Percentiles rank a stretch among this genome's conserved stretches.
These are phyloP conservation scores for Vinca minor DNA, from an alignment of 257 asterid genomes.

Conservation along the genomic window DNA sequence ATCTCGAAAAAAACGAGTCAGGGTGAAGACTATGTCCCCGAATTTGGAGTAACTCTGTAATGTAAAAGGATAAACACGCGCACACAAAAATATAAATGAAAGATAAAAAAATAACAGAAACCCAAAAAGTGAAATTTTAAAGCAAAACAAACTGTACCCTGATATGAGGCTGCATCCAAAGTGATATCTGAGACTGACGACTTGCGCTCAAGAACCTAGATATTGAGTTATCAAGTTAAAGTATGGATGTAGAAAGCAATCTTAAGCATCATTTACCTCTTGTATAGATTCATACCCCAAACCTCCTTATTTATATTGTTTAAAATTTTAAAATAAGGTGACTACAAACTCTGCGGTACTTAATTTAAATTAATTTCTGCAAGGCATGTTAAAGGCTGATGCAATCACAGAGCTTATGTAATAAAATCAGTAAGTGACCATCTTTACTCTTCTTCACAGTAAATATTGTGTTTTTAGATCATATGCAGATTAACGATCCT, in stretches of 20 bases:
- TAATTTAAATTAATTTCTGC: too few relatives aligned
- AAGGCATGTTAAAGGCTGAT: not conserved
- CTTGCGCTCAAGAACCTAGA: conserved; percentile 60
- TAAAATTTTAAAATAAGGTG: too few relatives aligned
- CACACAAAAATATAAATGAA: conserved; percentile 10
- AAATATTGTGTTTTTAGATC: not conserved
- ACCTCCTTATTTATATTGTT: too few relatives aligned
- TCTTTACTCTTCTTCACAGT: not conserved
- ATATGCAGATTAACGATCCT: not conserved
- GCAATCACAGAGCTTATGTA: not conserved
- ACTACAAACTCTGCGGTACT: not conserved
- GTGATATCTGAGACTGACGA: conserved; percentile 76
- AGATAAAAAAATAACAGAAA: conserved; percentile 3
- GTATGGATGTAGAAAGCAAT: not conserved
- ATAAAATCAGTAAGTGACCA: not conserved
- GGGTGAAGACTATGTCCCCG: conserved; percentile 79
- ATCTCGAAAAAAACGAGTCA: conserved; percentile 86
- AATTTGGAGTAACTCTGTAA: conserved; percentile 81
- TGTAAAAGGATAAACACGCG: conserved; percentile 9
- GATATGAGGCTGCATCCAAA: conserved; percentile 86
- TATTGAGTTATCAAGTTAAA: not conserved
- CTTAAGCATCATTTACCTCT: not conserved
- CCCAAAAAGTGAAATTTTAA: conserved; percentile 4
- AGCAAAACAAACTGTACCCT: conserved; percentile 51
- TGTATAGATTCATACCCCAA: not conserved